Percentiles rank a stretch among this genome's conserved stretches.
phyloP scores from a whole-genome alignment of 306 rosid species.

The Citrullus mucosospermus region DNA sequence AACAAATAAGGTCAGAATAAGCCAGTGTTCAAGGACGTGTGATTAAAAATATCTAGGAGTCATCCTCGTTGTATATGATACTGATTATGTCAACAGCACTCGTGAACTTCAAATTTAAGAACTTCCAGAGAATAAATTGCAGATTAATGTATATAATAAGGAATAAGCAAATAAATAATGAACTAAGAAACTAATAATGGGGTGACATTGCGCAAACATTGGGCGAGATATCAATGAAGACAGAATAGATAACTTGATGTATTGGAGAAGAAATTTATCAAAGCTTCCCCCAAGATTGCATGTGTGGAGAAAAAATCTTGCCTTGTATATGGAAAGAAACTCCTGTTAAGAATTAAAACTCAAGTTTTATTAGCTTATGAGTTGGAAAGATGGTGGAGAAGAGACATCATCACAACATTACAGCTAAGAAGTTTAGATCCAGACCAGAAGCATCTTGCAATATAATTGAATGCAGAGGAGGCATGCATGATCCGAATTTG shows the following conservation, averaged over 20 bases:
- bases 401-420: conserved; percentile 4
- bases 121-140: neutral
- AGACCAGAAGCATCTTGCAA: conserved; percentile 11
- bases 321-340: neutral
- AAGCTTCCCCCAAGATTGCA: neutral
- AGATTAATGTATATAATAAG: neutral
- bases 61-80: neutral
- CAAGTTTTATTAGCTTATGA: neutral
- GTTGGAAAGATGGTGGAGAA: neutral
- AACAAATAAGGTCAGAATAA: no score
- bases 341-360: neutral
- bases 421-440: conserved; percentile 15
- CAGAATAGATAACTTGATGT: neutral
- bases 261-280: neutral
- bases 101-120: neutral
- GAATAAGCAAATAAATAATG: neutral
- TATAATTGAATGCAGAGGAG: neutral
- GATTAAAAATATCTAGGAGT: neutral
- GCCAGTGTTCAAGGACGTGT: neutral
- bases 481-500: neutral
- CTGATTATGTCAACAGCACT: neutral
- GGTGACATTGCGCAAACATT: neutral
- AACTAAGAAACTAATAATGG: neutral
- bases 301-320: neutral
- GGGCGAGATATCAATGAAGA: neutral